Evolutionary conservation across 2,329 filamentous ascomycete genomes (phyloP), one percentile per base, ranked within the genome.

Genomic region (Verticillium klebahnii): DNA sequence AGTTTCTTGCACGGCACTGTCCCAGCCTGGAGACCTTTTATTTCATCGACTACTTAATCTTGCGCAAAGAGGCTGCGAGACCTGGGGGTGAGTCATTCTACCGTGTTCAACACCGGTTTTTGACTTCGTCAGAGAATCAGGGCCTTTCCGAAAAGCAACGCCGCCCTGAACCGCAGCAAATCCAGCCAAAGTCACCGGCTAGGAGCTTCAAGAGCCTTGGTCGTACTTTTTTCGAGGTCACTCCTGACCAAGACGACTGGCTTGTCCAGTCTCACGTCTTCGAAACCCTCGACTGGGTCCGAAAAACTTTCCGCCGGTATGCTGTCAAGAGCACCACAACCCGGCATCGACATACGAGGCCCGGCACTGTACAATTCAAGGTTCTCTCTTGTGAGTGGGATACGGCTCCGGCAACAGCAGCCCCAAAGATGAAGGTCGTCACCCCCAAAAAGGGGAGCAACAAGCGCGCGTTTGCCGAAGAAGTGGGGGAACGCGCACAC

Each of bases 11-110:
- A 2, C 69, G 78, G 11, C 74, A 77, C 63, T 68, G 77, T 15
- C 75, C 75, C 1, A 77, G 75, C 15, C 69, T 81, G 6, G 73
- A 80, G 61, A 70, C 74, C 1, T 78, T 81, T 54, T 80, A 77
- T 62, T 76, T 81, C 56, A 68, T 81, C 25, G 79, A 81, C 64
- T 79, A 77, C 59, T 69, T 78, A 6, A 74, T 78, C 3, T 63
- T 78, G 11, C 73, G 73, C 7, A 73, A 72, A 57, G 32, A 11
- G 8, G 64, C 40, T 58, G 54, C 32, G n/a, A 12, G 15, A 36
- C 29, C n/a, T 9, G 5, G 19, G 52, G 9, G 19, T 37, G 25
- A 9, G 23, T 55, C 29, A 8, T 32, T 17, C 11, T 29, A 3
- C 12, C 19, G 17, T 29, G 25, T 25, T 19, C 52, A 17, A 31